These are phyloP conservation scores for Ceratocystis eucalypticola DNA, from an alignment of 2,329 filamentous ascomycete genomes.

Conservation along the genomic window DNA sequence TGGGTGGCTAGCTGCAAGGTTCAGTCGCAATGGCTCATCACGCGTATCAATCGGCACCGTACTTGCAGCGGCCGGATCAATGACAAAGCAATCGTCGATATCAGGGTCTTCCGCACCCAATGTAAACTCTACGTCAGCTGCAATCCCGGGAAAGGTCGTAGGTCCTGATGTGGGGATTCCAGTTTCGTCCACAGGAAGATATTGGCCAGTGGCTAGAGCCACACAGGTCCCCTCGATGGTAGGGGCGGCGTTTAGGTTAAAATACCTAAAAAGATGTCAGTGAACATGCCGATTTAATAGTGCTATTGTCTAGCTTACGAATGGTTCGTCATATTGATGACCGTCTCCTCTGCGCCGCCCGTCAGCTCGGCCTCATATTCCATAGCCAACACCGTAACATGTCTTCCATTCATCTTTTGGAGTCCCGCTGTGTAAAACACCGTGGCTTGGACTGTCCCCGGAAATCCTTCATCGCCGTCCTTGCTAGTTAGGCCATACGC, in stretches of 20 bases:
- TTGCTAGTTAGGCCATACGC: conserved; percentile 40
- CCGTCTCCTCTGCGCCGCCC: conserved; percentile 72
- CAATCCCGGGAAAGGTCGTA: conserved; percentile 49
- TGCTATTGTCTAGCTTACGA: conserved; percentile 31
- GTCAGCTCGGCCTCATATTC: conserved; percentile 83
- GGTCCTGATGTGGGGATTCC: conserved; percentile 63
- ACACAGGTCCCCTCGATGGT: conserved; percentile 47
- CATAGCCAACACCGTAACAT: conserved; percentile 61
- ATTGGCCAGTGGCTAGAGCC: conserved; percentile 49
- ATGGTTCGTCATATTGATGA: conserved; percentile 90
- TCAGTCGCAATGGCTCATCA: conserved; percentile 43
- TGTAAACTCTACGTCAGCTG: conserved; percentile 53
- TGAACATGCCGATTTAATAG: background rate
- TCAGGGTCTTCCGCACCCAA: conserved; percentile 58
- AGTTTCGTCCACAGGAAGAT: conserved; percentile 59
- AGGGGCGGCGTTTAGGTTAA: conserved; percentile 46
- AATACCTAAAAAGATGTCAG: conserved; percentile 34
- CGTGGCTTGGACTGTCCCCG: conserved; percentile 64
- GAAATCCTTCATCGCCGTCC: conserved; percentile 82
- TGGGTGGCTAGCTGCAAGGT: conserved; percentile 62
- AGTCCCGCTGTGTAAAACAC: conserved; percentile 68
- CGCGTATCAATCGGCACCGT: conserved; percentile 55
- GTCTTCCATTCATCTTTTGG: conserved; percentile 46
- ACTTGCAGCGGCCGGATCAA: conserved; percentile 38
- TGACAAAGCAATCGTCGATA: conserved; percentile 83